Base-by-base conservation (phyloP, 2,329 filamentous ascomycete species). In the Xylariomycetidae sp. region DNA sequence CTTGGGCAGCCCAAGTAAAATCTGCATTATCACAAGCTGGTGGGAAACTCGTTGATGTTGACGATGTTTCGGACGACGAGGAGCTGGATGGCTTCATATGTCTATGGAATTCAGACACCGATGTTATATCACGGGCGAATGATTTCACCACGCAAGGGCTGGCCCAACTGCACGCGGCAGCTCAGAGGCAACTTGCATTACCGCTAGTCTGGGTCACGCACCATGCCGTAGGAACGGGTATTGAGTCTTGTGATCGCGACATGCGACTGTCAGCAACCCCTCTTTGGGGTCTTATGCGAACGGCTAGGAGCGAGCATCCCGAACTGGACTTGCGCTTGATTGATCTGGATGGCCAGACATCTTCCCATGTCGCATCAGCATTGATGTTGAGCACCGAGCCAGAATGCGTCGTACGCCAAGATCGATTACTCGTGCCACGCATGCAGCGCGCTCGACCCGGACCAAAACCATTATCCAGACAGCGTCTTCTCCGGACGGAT, bases 241-340 rank as follows among this genome's bases (percentile, higher is more conserved):
- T 13, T n/a, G 34, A 38, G 26, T 30, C 31, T n/a, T 36, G 41
- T 27, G 44, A 53, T 34, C 22, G 15, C 17, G 31, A n/a, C 20
- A 38, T 43, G 28, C 34, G 30, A 26, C 42, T 44, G n/a, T 50
- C 43, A 16, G 39, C 46, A 1, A 47, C 36, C 17, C 36, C 48
- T 20, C 35, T 56, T 26, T 54, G 49, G 53, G 53, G 52, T 30
- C 37, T 56, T 9, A 48, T 51, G 44, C 48, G 53, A 16, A 53
- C 50, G 6, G 47, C 47, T 16, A 38, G 51, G 20, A 53, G 27
- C 25, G 53, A 56, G 34, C 48, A 55, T 38, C 50, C 53, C 25
- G 53, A 54, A 32, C 31, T 56, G 34, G 31, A 34, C 20, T 37
- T 54, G 18, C 50, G 51, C 10, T 23, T 51, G 27, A 33, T 54